Evolutionary conservation across 2,329 filamentous ascomycete species (phyloP), one percentile per base, ranked within the genome.

Genomic region (Microthyrium microscopicum): DNA sequence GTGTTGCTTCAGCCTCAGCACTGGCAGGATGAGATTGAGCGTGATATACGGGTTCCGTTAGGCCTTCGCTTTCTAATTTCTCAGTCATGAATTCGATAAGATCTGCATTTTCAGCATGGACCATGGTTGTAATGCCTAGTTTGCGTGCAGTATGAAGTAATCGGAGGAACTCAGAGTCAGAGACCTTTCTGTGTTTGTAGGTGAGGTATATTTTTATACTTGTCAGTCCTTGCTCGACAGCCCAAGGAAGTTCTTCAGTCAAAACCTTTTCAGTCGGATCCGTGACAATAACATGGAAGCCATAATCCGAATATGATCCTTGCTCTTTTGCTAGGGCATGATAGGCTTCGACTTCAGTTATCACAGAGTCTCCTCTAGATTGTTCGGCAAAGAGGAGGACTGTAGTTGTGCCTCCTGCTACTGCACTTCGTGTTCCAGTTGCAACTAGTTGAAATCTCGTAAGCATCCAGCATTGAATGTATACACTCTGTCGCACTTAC

Each of bases 41-140:
- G 41, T 68, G 64, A 40, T 66, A 68, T 38, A 61, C 63, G 1
- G 64, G 64, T 3, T 56, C 62, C 28, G 61, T 59, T 4, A 64
- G 46, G 16, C 57, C 53, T 20, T 55, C 52, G 30, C 58, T 55
- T 39, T 68, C 64, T 11, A 69, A 58, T 33, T 64, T 61, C 24
- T 57, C 55, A 2, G 64, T 68, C 39, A 68, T 60, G 64, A 62
- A 68, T 32, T 64, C 55, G 22, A 69, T 61, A 42, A 64, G 57
- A 37, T 63, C 59, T 38, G 55, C 53, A 40, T 60, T 61, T 41
- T 64, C 60, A 4, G 61, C 60, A 37, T 64, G 61, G 12, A 64
- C 56, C 59, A 64, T 61, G 20, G 58, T 62, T 9, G 59, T 62
- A 41, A 64, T 60, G 2, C 56, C 56, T 2, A 57, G 46, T 2